These are phyloP conservation scores for Vigna unguiculata DNA, from an alignment of 306 rosid genomes.

Conservation along the genomic window DNA sequence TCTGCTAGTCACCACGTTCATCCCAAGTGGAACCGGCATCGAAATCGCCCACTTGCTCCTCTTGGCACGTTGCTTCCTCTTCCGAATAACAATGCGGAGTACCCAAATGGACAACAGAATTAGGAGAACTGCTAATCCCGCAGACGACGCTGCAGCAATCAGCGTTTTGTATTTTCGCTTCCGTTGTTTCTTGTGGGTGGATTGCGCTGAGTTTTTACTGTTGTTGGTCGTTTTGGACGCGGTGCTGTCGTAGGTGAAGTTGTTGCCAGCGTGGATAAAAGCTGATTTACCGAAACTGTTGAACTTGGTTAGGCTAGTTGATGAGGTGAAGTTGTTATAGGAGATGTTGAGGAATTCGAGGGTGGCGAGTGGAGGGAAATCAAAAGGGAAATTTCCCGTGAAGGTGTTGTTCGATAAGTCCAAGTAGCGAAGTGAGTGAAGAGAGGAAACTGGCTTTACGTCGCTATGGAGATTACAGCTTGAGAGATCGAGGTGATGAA, in stretches of 20 bases:
- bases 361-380: conserved; percentile 63
- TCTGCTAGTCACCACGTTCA: conserved; percentile 22
- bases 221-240: conserved; percentile 30
- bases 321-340: conserved; percentile 58
- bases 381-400: conserved; percentile 71
- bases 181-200: not conserved
- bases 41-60: conserved; percentile 87
- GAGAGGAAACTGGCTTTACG: conserved; percentile 62
- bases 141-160: conserved; percentile 48
- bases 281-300: conserved; percentile 57
- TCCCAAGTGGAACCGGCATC: conserved; percentile 57
- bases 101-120: conserved; percentile 35
- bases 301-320: conserved; percentile 29
- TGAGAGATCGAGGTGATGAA: conserved; percentile 66
- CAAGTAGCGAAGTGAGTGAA: conserved; percentile 59
- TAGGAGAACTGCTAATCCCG: conserved; percentile 42
- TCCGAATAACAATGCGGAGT: conserved; percentile 38
- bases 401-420: conserved; percentile 74
- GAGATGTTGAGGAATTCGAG: conserved; percentile 71
- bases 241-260: conserved; percentile 44
- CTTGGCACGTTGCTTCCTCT: conserved; percentile 39
- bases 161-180: conserved; percentile 44
- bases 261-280: conserved; percentile 63
- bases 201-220: conserved; percentile 16
- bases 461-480: conserved; percentile 55